phyloP scores from a whole-genome alignment of 2,329 filamentous ascomycete genomes.

The Alternaria panax region DNA sequence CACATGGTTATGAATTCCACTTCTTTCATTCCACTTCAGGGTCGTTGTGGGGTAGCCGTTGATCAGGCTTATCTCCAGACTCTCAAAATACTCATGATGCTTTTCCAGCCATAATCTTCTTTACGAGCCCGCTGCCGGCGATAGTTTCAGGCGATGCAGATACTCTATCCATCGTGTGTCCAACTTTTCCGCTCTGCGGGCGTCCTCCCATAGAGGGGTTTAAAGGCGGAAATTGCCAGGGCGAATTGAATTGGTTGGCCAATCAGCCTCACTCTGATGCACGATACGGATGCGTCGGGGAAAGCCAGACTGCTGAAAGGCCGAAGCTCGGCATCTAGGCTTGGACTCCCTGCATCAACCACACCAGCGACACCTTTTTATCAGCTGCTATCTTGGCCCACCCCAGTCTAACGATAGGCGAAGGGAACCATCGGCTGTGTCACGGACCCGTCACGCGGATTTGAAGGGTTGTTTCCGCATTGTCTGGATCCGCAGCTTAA shows the following conservation, averaged over 20 bases:
- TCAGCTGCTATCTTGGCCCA: slow-evolving; percentile 39
- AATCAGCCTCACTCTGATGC: slow-evolving; percentile 31
- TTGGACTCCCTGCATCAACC: slow-evolving; percentile 24
- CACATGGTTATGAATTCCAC: slow-evolving; percentile 22
- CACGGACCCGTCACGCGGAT: slow-evolving; percentile 32
- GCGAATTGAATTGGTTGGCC: slow-evolving; percentile 18
- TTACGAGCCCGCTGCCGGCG: slow-evolving; percentile 10
- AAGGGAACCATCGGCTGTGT: slow-evolving; percentile 38
- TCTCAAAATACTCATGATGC: slow-evolving; percentile 17
- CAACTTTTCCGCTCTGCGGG: slow-evolving; percentile 36
- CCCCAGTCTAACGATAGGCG: slow-evolving; percentile 27
- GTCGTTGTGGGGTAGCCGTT: slow-evolving; percentile 27
- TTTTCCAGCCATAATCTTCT: slow-evolving; percentile 11
- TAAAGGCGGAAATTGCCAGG: slow-evolving; percentile 8
- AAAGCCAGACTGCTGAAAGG: slow-evolving; percentile 16
- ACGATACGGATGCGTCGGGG: slow-evolving; percentile 20
- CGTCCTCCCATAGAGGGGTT: slow-evolving; percentile 38
- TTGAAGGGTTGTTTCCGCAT: slow-evolving; percentile 24
- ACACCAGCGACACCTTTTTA: slow-evolving; percentile 33
- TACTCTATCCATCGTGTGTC: slow-evolving; percentile 18
- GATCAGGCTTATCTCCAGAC: slow-evolving; percentile 20
- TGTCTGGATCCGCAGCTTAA: slow-evolving; percentile 29
- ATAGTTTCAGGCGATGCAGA: slow-evolving; percentile 15
- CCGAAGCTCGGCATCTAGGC: slow-evolving; percentile 36
- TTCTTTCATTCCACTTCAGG: slow-evolving; percentile 18